These are phyloP conservation scores for Entomophthora muscae DNA, from an alignment of 371 early-diverging fungal species.

Conservation along the genomic window DNA sequence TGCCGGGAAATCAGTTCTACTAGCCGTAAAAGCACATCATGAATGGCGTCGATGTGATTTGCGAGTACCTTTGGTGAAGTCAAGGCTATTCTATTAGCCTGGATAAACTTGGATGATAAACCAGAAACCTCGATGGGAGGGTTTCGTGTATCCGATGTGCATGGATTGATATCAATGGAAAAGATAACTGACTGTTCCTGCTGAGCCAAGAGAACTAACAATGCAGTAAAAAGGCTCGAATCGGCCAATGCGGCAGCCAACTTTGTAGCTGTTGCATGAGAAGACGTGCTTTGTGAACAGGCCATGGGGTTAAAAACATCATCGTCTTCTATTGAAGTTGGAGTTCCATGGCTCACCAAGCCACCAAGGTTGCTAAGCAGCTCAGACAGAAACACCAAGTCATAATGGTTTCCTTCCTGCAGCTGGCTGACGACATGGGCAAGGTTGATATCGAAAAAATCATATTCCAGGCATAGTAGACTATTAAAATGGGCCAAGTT, in stretches of 20 bases:
- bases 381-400: conserved; percentile 46
- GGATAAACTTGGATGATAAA: not conserved
- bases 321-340: conserved; percentile 44
- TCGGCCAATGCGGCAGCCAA: conserved; percentile 36
- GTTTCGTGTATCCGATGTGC: not conserved
- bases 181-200: not conserved
- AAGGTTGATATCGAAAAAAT: conserved; percentile 34
- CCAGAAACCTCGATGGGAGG: not conserved
- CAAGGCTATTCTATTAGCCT: not conserved
- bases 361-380: conserved; percentile 56
- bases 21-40: not conserved
- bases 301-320: conserved; percentile 35
- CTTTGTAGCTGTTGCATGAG: conserved; percentile 32
- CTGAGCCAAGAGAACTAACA: not conserved
- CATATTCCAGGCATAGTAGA: conserved; percentile 44
- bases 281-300: conserved; percentile 25
- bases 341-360: conserved; percentile 31
- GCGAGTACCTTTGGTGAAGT: not conserved
- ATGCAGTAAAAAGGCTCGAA: conserved; percentile 14
- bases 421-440: conserved; percentile 48
- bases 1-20: not conserved
- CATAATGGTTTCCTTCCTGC: conserved; percentile 23
- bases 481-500: conserved; percentile 55
- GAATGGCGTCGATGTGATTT: not conserved
- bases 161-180: not conserved